A percentile compares a stretch with the other conserved stretches of the same genome.
Evolutionary conservation across 768 basidiomycete genomes (phyloP).

Genomic region (Russula compacta): DNA sequence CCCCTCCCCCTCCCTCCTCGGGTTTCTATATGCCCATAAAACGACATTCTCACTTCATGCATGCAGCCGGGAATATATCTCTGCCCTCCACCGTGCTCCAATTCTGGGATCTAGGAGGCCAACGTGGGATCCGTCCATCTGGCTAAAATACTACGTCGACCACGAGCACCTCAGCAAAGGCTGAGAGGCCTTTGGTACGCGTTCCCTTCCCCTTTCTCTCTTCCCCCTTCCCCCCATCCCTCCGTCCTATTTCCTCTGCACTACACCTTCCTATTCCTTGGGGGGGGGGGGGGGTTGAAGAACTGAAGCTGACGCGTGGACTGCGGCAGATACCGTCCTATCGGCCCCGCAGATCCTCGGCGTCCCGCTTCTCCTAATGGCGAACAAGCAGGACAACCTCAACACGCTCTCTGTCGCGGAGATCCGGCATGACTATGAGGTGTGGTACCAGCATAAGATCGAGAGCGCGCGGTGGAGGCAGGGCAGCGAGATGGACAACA

Average conservation of each 20-base stretch:
- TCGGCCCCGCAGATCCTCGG: conserved; percentile 85
- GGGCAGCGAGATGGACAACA: conserved; percentile 27
- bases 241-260: too few relatives aligned
- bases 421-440: conserved; percentile 82
- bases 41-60: background rate
- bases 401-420: conserved; percentile 78
- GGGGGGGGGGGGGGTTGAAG: background rate
- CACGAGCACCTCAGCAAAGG: conserved; percentile 82
- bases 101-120: conserved; percentile 97
- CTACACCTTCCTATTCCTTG: too few relatives aligned
- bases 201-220: conserved; percentile 23
- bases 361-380: conserved; percentile 83
- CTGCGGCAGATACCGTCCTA: conserved; percentile 58
- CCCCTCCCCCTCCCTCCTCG: conserved; percentile 2
- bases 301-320: conserved; percentile 14
- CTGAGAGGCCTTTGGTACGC: conserved; percentile 91
- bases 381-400: conserved; percentile 91
- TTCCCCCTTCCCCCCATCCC: background rate
- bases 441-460: conserved; percentile 71
- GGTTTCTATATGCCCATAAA: too few relatives aligned
- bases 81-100: conserved; percentile 90
- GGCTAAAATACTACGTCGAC: conserved; percentile 91
- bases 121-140: conserved; percentile 86
- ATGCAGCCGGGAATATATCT: conserved; percentile 80
- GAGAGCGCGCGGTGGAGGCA: conserved; percentile 54